Percentiles rank a stretch among this genome's conserved stretches.
Conservation (phyloP, 2,329 filamentous ascomycete species). For the Passalora sequoiae region DNA sequence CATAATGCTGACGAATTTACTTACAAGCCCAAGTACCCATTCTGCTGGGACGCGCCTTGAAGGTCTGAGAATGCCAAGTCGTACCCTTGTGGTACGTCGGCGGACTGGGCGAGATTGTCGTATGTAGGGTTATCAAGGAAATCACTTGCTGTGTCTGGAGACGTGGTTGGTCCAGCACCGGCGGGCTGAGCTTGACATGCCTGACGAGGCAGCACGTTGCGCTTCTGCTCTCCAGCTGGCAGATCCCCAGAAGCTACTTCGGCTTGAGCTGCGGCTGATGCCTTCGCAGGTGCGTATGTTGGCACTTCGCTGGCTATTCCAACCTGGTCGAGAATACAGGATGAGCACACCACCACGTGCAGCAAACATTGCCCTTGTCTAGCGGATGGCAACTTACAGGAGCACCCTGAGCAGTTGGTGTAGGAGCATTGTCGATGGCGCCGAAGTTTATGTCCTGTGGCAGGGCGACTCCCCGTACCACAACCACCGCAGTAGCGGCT, state of each 20-base stretch:
- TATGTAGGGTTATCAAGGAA: conserved; percentile 11
- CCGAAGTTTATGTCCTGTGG: conserved; percentile 24
- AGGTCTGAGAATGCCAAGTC: conserved; percentile 16
- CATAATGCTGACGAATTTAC: neutral
- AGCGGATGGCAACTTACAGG: conserved; percentile 5
- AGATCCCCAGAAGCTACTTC: conserved; percentile 12
- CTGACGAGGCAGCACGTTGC: conserved; percentile 7
- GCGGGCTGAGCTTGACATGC: conserved; percentile 19
- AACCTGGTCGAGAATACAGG: too few species aligned
- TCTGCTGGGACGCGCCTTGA: conserved; percentile 15
- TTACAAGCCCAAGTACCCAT: conserved; percentile 13
- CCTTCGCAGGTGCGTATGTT: conserved; percentile 10
- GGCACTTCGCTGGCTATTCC: too few species aligned
- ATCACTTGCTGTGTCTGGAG: conserved; percentile 31
- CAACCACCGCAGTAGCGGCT: conserved; percentile 8
- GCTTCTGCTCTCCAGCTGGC: conserved; percentile 7
- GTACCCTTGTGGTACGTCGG: conserved; percentile 16
- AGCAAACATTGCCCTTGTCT: neutral
- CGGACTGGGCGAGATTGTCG: conserved; percentile 2
- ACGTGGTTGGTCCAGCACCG: conserved; percentile 19
- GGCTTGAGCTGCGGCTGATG: conserved; percentile 10
- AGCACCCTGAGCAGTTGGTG: conserved; percentile 11
- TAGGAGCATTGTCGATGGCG: conserved; percentile 13
- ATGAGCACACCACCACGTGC: too few species aligned
- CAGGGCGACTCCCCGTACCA: conserved; percentile 20